Evolutionary conservation across 2,329 filamentous ascomycete genomes (phyloP).

Genomic region (Westerdykella sp.): DNA sequence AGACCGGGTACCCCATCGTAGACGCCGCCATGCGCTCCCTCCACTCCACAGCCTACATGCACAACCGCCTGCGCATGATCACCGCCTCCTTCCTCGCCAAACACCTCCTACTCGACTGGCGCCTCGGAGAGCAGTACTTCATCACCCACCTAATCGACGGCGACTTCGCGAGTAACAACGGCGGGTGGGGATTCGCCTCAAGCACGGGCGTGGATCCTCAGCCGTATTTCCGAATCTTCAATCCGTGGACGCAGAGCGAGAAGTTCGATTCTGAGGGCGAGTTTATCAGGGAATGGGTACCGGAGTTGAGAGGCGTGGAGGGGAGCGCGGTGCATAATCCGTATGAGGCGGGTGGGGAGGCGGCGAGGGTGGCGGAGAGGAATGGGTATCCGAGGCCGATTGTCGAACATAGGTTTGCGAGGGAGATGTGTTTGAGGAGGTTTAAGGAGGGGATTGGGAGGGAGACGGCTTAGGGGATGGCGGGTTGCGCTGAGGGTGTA

Average conservation of each 20-base stretch:
- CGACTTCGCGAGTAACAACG: slow-evolving; percentile 50
- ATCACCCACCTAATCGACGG: slow-evolving; percentile 45
- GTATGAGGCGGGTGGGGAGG: slow-evolving; percentile 56
- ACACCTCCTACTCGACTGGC: slow-evolving; percentile 47
- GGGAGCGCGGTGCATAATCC: slow-evolving; percentile 75
- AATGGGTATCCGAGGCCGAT: slow-evolving; percentile 68
- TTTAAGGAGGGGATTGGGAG: slow-evolving; percentile 62
- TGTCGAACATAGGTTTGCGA: slow-evolving; percentile 64
- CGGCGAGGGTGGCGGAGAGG: slow-evolving; percentile 53
- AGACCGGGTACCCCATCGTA: slow-evolving; percentile 44
- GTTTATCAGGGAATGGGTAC: slow-evolving; percentile 79
- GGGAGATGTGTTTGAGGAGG: slow-evolving; percentile 60
- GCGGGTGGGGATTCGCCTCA: slow-evolving; percentile 61
- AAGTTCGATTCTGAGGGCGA: slow-evolving; percentile 74
- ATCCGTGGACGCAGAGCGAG: slow-evolving; percentile 76
- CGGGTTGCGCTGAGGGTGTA: too few relatives aligned
- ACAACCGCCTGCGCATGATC: slow-evolving; percentile 49
- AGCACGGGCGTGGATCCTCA: slow-evolving; percentile 74
- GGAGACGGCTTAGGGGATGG: slow-evolving; percentile 36
- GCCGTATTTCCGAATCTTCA: slow-evolving; percentile 88
- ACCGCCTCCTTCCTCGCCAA: slow-evolving; percentile 45
- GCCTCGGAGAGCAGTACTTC: slow-evolving; percentile 48
- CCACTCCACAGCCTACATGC: slow-evolving; percentile 47
- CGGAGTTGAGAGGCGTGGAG: slow-evolving; percentile 60
- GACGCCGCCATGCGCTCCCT: slow-evolving; percentile 50